Evolutionary conservation across 208 protist genomes (phyloP), one percentile per base, ranked within the genome.

Genomic region (Leishmania martiniquensis): DNA sequence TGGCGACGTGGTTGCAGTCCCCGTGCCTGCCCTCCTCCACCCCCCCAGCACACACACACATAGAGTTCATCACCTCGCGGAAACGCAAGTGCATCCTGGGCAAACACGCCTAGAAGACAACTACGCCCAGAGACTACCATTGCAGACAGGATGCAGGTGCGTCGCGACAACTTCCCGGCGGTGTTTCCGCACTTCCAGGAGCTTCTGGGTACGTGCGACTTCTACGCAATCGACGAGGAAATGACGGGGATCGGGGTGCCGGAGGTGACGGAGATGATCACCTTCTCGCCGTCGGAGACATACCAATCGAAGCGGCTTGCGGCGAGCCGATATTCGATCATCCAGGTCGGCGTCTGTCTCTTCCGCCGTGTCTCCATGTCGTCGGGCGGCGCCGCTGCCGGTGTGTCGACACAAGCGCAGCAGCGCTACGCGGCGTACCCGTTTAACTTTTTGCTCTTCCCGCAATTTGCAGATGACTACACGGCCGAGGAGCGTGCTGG

Each of bases 201-300:
- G 62, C 63, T 95, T 67, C 77, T 97, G 49, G 29, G 83, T 63
- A 90, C 75, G 44, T 95, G 91, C 63, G 91, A 95, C 60, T 97
- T 97, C 76, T 93, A 93, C 74, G 91, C 93, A 10, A 79, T 97
- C 72, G 93, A 97, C 81, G 91, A 94, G 78, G 93, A 97, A 82
- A 95, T 97, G 93, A 95, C 93, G 29, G 93, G 93, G 29, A 95
- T 95, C 52, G 91, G 80, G 70, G 83, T 86, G 52, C 59, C 85
- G 25, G 87, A 92, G 44, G 49, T 88, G 68, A 81, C 87, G 39
- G 92, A 96, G 75, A 80, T 42, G 59, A 90, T 92, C 57, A 90
- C 86, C n/a, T 86, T 89, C 63, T 73, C 82, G 9, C 85, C 90
- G n/a, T 75, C 87, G 42, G 89, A 93, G 68, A 78, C 71, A 65